Conservation (phyloP, 2,329 filamentous ascomycete genomes). For the Westerdykella sp. region DNA sequence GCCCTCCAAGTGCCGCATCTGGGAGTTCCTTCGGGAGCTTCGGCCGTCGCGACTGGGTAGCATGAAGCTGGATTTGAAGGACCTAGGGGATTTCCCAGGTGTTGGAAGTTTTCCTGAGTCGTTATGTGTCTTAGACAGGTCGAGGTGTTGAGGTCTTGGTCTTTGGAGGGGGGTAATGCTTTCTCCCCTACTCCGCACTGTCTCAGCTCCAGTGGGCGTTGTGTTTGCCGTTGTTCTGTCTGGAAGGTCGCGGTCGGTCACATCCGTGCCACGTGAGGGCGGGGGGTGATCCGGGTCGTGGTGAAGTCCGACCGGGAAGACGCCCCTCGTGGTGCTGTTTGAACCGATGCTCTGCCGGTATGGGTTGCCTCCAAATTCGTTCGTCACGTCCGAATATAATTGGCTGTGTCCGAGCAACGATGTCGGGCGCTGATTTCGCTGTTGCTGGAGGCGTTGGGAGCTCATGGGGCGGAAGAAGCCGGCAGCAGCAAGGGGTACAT, state of each 20-base stretch:
- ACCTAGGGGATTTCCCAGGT: conserved; percentile 65
- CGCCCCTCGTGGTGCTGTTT: conserved; percentile 26
- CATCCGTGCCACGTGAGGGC: conserved; percentile 71
- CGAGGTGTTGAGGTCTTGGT: conserved; percentile 49
- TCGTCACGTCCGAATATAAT: conserved; percentile 26
- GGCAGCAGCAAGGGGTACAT: conserved; percentile 83
- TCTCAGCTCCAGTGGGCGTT: conserved; percentile 58
- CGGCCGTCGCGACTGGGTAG: conserved; percentile 52
- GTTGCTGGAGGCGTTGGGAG: conserved; percentile 86
- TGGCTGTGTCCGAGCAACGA: conserved; percentile 32
- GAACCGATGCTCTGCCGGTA: conserved; percentile 37
- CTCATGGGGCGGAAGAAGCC: conserved; percentile 97
- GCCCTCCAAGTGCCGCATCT: conserved; percentile 48
- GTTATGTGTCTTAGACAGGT: conserved; percentile 55
- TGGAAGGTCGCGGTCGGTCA: conserved; percentile 65
- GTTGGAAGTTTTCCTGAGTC: conserved; percentile 50
- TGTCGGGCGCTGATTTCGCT: conserved; percentile 58
- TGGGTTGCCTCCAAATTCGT: conserved; percentile 27
- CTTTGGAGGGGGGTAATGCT: conserved; percentile 72
- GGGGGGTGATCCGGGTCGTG: conserved; percentile 46
- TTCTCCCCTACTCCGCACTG: conserved; percentile 62
- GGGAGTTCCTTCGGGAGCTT: conserved; percentile 41
- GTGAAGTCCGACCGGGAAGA: conserved; percentile 27
- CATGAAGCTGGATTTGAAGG: conserved; percentile 71
- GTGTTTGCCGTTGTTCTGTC: conserved; percentile 68